Evolutionary conservation across 2,329 filamentous ascomycete genomes (phyloP), one percentile per base, ranked within the genome.

Genomic region (Trichoderma afroharzianum): DNA sequence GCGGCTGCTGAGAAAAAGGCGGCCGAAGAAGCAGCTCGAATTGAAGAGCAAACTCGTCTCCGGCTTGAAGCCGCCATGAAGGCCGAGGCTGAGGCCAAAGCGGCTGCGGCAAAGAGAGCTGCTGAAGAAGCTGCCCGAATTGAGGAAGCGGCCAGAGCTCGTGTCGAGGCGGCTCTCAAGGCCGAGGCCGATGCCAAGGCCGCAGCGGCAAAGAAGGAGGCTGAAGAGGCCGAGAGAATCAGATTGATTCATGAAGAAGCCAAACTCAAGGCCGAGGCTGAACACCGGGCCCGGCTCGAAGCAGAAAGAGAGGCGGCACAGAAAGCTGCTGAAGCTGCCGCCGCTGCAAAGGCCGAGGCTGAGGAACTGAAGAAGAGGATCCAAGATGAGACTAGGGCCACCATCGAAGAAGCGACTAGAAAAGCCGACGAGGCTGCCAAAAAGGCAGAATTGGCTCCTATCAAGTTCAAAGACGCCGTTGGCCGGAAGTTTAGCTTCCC

Each of bases 401-500:
- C 82, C 74, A 75, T 85, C 24, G 76, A 86, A 50, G 83, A 85
- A 47, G 82, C 83, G 21, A 85, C 85, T 76, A 84, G 85, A 73
- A 83, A 81, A 74, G 87, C 87, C 26, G 76, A 86, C 47, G 83
- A 85, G 39, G 82, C 83, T 24, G 85, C 85, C 77, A 84, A 85
- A 73, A 83, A 81, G 74, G 87, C 87, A 73, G 88, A 91, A 53
- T 92, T 93, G 80, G 85, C 90, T 57, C 93, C 93, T 3, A 93
- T 97, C 80, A 91, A 91, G 75, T 97, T 97, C 83, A 97, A 97
- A 82, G 95, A 98, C 79, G 94, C 94, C 1, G 90, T 98, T 18
- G 93, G 93, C 36, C 88, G 95, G 75, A 97, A 97, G 81, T 98
- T 97, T 80, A 96, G 90, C 81, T 97, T 98, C 78, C 95, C 95